Percentiles rank a stretch among this genome's conserved stretches.
These are phyloP conservation scores for Sphenostylis stenocarpa DNA, from an alignment of 306 rosid genomes.

Conservation along the genomic window DNA sequence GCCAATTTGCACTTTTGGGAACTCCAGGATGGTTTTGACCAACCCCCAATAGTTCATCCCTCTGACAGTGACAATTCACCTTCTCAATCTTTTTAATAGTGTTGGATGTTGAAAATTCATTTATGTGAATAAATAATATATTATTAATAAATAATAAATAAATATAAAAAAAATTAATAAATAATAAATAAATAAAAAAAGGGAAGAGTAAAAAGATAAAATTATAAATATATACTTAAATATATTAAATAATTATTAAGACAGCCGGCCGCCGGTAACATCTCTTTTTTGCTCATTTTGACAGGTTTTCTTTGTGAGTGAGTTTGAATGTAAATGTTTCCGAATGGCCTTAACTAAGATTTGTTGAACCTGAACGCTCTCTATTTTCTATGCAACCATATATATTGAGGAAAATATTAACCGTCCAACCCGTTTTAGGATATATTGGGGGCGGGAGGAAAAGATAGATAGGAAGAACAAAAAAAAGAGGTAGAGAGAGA, in stretches of 20 bases:
- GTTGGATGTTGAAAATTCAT: too few species aligned
- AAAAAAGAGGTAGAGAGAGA: not conserved
- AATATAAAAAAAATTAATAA: too few species aligned
- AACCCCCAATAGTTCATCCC: not conserved
- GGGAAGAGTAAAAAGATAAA: too few species aligned
- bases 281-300: not conserved
- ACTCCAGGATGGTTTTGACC: not conserved
- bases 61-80: conserved; percentile 27
- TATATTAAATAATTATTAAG: too few species aligned
- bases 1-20: conserved; percentile 59
- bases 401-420: not conserved
- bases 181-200: too few species aligned
- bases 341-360: not conserved
- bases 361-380: not conserved
- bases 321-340: not conserved
- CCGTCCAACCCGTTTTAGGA: not conserved
- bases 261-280: too few species aligned
- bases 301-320: not conserved
- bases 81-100: not conserved
- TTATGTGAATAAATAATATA: too few species aligned
- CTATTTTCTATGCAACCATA: not conserved
- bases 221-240: too few species aligned
- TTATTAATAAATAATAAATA: too few species aligned
- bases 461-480: not conserved
- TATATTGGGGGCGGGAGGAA: not conserved